Base-by-base conservation (phyloP, 2,329 filamentous ascomycete genomes). In the Pseudogymnoascus sp. region DNA sequence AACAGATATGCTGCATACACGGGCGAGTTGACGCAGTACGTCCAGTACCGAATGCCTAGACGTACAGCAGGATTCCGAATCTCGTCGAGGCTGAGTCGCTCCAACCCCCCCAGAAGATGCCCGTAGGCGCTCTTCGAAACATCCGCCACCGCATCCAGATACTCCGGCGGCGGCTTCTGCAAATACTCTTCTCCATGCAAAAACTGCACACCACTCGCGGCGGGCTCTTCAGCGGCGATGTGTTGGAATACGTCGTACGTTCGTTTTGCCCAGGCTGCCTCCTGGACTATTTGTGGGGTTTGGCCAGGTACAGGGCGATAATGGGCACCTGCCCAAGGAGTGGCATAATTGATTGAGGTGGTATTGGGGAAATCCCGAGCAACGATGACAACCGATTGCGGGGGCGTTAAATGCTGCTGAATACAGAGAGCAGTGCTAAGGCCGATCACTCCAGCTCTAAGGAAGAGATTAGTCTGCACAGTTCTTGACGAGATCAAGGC, bases 251-350 rank as follows among this genome's bases (percentile, higher is more conserved):
- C 69, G 1, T 73, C 64, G 54, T 75, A 78, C 1, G 78, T 79
- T 16, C 70, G 70, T 12, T 70, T 67, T 2, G 74, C 77, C 68
- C 78, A 74, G 12, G 67, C 39, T 29, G 72, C 71, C 68, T 80
- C 76, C 5, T 71, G 66, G 39, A 71, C 62, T 31, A 71, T 64
- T 67, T 77, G 74, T 26, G 77, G 67, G 1, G 73, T 72, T 21
- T 71, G 69, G 6, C 73, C 75, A 0, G 77, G 78, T 3, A 79
- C 74, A 0, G 78, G 78, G 1, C 78, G 75, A 66, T 78, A 79
- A 68, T 80, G 78, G 1, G 77, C 78, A 23, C 78, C 78, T 0
- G 78, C 77, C 75, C 77, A 78, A 31, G 76, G 75, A 1, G 77
- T 79, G 42, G 78, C 73, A 68, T 80, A 80, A 70, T 78, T 75